phyloP scores from a whole-genome alignment of 352 stramenopile species.

The Blastocystis sp. region DNA sequence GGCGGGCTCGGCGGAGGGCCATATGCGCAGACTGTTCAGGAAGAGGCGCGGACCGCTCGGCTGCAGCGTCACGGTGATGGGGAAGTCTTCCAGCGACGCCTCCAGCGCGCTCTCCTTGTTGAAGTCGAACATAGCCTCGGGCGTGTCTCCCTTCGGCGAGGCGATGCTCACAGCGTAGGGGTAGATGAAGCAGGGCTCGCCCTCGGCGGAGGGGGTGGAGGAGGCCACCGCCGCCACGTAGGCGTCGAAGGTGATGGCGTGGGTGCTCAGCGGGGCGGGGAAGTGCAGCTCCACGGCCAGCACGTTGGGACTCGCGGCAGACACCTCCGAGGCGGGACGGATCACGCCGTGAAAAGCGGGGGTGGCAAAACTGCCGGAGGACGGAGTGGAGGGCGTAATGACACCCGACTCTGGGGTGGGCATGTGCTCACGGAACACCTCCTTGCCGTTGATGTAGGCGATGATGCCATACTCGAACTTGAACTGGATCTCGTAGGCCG shows the following conservation, averaged over 20 bases:
- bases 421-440: slow-evolving; percentile 2
- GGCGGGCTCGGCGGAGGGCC: not conserved
- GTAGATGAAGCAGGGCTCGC: not conserved
- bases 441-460: not conserved
- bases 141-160: not conserved
- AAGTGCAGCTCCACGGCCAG: slow-evolving; percentile 35
- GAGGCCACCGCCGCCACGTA: not conserved
- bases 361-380: not conserved
- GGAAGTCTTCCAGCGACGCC: not conserved
- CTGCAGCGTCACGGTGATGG: not conserved
- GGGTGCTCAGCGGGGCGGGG: not conserved
- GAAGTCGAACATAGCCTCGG: not conserved
- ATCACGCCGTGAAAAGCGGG: not conserved
- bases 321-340: not conserved
- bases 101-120: not conserved
- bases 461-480: slow-evolving; percentile 24
- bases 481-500: slow-evolving; percentile 5
- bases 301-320: not conserved
- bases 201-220: not conserved
- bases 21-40: not conserved
- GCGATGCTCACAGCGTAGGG: slow-evolving; percentile 1
- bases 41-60: not conserved
- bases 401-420: not conserved
- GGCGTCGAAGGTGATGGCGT: not conserved
- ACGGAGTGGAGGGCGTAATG: not conserved